Evolutionary conservation across 257 asterid genomes (phyloP).

Genomic region (Nicotiana benthamiana): DNA sequence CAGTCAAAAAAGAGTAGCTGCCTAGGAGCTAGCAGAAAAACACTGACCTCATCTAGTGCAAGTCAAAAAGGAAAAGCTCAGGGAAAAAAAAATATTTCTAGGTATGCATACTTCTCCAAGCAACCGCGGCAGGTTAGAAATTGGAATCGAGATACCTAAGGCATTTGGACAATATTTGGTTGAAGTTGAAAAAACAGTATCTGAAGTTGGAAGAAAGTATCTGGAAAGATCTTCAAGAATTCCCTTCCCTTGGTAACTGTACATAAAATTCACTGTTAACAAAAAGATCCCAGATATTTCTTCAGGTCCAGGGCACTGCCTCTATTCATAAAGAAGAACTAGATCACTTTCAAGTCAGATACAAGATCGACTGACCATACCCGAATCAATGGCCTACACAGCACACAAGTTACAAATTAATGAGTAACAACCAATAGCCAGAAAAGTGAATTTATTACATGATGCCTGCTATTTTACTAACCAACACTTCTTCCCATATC

Average conservation of each 20-base stretch:
- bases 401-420: not conserved
- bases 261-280: not conserved
- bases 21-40: not conserved
- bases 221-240: not conserved
- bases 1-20: not conserved
- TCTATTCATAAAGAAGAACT: not conserved
- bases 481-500: not conserved
- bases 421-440: not conserved
- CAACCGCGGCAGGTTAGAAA: not conserved
- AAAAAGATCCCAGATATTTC: not conserved
- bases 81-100: no score
- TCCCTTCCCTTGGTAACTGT: not conserved
- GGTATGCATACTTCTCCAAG: not conserved
- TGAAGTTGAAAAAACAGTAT: no score
- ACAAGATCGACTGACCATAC: not conserved
- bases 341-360: not conserved
- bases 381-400: not conserved
- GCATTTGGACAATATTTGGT: no score
- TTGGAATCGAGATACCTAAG: no score
- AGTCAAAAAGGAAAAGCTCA: not conserved
- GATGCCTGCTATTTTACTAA: no score
- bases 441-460: no score
- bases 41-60: not conserved
- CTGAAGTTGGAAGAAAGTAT: not conserved
- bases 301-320: not conserved